Evolutionary conservation across 1,139 yeast genomes (phyloP).

Genomic region (Diutina siamensis): DNA sequence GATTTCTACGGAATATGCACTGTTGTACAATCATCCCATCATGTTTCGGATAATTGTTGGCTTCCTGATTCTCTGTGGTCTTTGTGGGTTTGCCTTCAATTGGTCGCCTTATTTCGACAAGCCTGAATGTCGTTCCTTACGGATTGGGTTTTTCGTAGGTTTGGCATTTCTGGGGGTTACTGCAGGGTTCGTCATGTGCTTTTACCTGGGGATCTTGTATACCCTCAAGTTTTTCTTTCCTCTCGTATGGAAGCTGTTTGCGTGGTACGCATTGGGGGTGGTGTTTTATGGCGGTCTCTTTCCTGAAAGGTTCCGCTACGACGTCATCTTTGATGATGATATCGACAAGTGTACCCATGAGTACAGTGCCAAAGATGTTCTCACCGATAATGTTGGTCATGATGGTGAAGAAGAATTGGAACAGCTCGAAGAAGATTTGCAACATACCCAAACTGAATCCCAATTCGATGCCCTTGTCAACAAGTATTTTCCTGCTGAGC

Average conservation of each 20-base stretch:
- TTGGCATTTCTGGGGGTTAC: slow-evolving; percentile 67
- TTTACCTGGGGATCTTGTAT: slow-evolving; percentile 42
- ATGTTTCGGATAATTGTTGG: slow-evolving; percentile 39
- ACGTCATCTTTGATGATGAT: slow-evolving; percentile 38
- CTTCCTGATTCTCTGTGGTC: slow-evolving; percentile 57
- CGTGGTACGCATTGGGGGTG: slow-evolving; percentile 74
- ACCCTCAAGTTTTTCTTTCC: slow-evolving; percentile 51
- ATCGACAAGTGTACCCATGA: slow-evolving; percentile 17
- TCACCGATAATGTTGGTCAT: slow-evolving; percentile 23
- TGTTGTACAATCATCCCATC: slow-evolving; percentile 52
- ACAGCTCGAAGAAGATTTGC: slow-evolving; percentile 17
- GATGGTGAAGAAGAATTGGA: slow-evolving; percentile 35
- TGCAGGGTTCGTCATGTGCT: slow-evolving; percentile 48
- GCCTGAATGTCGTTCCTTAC: slow-evolving; percentile 69
- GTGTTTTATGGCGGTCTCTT: slow-evolving; percentile 78
- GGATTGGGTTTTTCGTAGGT: slow-evolving; percentile 76
- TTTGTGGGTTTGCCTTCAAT: slow-evolving; percentile 64
- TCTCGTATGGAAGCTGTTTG: slow-evolving; percentile 46
- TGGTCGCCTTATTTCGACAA: slow-evolving; percentile 88
- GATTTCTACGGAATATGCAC: slow-evolving; percentile 72
- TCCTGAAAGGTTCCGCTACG: slow-evolving; percentile 83
- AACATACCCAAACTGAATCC: slow-evolving; percentile 21
- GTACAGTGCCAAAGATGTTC: slow-evolving; percentile 25
- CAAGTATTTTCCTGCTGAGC: slow-evolving; percentile 44
- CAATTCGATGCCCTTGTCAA: slow-evolving; percentile 20